Evolutionary conservation across 257 asterid species (phyloP), one percentile per base, ranked within the genome.

Genomic region (Ehretia macrophylla): DNA sequence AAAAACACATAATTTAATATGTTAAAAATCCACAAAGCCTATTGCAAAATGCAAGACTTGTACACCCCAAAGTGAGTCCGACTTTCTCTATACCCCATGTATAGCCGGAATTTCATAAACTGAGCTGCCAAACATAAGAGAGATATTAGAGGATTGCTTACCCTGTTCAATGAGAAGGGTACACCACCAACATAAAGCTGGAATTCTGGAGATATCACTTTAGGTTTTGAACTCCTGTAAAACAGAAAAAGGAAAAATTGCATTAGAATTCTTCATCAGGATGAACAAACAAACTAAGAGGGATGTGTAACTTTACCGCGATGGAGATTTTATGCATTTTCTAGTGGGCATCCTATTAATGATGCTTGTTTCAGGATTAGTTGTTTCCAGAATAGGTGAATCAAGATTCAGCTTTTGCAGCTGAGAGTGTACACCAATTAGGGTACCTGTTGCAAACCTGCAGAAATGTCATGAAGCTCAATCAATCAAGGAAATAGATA

Each of bases 171-270:
- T 6, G 72, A 47, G 52, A 73, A 77, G 32, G 70, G 75, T 44
- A 69, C 72, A 48, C 95, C 96, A 23, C 77, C 60, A 1, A 84
- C 66, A 56, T 75, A 63, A 57, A 79, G 72, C 58, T 84, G 85
- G 63, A 77, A 58, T 27, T 72, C 85, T 48, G 85, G 65, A 17
- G 83, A 60, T 11, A 11, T 10, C 20, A 66, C 35, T 68, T 49
- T 75, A n/a, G 78, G 52, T 69, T 62, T 72, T 39, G 69, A 62
- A 52, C 75, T 82, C 94, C 97, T 84, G 71, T 61, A 50, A 0
- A 68, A 55, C 3, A 48, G 10, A 32, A 22, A n/a, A 8, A 57
- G 32, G 6, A 0, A 16, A 5, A 3, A 42, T 2, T 42, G 16
- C 14, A 42, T 42, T 42, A 42, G 16, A 42, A 10, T 42, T 10